A percentile compares a stretch with the other conserved stretches of the same genome.
These are phyloP conservation scores for Phtheirospermum japonicum DNA, from an alignment of 257 asterid genomes.

Conservation along the genomic window DNA sequence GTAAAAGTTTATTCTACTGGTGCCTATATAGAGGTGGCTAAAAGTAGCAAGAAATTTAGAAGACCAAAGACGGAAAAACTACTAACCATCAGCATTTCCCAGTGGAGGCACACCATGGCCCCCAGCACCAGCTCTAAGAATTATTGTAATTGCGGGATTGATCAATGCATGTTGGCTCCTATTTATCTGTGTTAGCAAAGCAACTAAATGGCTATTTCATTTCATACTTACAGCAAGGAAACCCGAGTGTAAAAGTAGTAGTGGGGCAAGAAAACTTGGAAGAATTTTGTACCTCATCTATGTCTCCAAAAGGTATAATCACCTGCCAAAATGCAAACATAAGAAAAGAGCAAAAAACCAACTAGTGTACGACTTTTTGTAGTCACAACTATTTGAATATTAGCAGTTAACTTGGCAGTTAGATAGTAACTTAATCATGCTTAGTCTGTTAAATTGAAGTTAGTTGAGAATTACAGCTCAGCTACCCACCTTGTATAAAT, in stretches of 20 bases:
- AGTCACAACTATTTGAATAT: not conserved
- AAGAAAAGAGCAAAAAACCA: conserved; percentile 25
- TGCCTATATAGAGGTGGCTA: conserved; percentile 17
- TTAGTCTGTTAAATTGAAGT: not conserved
- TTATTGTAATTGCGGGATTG: conserved; percentile 79
- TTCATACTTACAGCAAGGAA: conserved; percentile 26
- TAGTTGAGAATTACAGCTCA: not conserved
- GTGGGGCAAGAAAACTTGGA: conserved; percentile 26
- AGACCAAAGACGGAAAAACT: conserved; percentile 19
- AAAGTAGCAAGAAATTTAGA: too few relatives aligned
- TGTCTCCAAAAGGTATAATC: conserved; percentile 78
- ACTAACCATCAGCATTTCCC: conserved; percentile 86
- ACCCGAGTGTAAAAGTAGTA: conserved; percentile 19
- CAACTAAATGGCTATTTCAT: conserved; percentile 23
- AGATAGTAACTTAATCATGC: not conserved
- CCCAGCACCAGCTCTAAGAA: conserved; percentile 83
- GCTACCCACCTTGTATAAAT: not conserved
- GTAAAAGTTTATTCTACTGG: conserved; percentile 16
- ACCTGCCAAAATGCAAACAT: conserved; percentile 54
- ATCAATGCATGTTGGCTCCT: conserved; percentile 90
- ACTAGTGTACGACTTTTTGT: not conserved
- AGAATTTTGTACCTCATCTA: conserved; percentile 71
- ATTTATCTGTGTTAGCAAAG: conserved; percentile 54
- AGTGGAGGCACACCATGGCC: conserved; percentile 92
- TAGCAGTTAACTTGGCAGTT: not conserved